Evolutionary conservation across 257 asterid genomes (phyloP), one percentile per base, ranked within the genome.

Genomic region (Solanum sitiens): DNA sequence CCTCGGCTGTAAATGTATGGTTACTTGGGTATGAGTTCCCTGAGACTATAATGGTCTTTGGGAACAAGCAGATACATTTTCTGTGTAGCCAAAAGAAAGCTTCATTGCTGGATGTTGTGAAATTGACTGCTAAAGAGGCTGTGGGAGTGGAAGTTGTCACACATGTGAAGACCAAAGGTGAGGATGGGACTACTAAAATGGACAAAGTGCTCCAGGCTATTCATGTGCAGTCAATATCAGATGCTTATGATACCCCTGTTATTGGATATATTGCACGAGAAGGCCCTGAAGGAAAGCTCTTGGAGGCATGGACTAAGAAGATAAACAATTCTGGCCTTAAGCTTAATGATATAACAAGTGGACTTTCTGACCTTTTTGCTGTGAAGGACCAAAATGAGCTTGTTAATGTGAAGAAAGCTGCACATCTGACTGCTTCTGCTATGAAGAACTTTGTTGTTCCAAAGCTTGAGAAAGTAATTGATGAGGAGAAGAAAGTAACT

Each of bases 401-500:
- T 18, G 85, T 84, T n/a, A 87, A 89, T 40, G 87, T 89, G 89
- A 89, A 89, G 87, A 89, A 89, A 61, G 91, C 89, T 73, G 89
- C 91, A 7, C 87, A 87, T 44, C 59, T 87, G 86, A 87, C 91
- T 75, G 70, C 91, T 56, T 87, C 91, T 21, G 88, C 85, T 40
- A 89, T 89, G 91, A 89, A 89, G 88, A 80, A 87, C 63, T 87
- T 83, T 89, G 91, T 89, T 61, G 89, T 89, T 35, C 91, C 91
- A 53, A 89, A 87, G 53, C 85, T 89, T 56, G 91, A 89, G 83
- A 86, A 84, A 83, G 90, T 92, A 50, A 93, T 94, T 84, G 96
- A 94, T 74, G 96, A 94, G 90, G 98, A 94, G 93, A 94, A 91
- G 88, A 93, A 93, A 88, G 96, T 94, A 44, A 89, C 94, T 2